These are phyloP conservation scores for Martiniozyma abietophila DNA, from an alignment of 805 yeast genomes.

Conservation along the genomic window DNA sequence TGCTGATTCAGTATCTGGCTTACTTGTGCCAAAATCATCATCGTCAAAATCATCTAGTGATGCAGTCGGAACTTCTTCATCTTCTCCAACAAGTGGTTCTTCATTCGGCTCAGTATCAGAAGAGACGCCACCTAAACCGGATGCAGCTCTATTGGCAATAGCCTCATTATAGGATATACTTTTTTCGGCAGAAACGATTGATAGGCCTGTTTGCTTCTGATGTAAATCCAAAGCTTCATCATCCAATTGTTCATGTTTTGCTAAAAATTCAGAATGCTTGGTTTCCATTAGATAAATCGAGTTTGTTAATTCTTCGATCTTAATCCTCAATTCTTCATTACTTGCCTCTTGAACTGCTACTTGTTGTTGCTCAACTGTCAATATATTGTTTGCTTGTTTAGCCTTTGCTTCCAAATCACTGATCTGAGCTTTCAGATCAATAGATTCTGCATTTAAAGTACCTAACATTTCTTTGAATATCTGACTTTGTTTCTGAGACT, in stretches of 20 bases:
- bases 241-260: slow-evolving; percentile 18
- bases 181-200: slow-evolving; percentile 26
- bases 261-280: slow-evolving; percentile 18
- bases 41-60: slow-evolving; percentile 25
- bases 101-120: not conserved
- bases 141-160: slow-evolving; percentile 21
- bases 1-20: too few species aligned
- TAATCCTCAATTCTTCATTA: slow-evolving; percentile 28
- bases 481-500: slow-evolving; percentile 59
- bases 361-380: slow-evolving; percentile 62
- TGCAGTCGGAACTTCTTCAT: slow-evolving; percentile 26
- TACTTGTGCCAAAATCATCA: slow-evolving; percentile 11
- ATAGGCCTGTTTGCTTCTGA: slow-evolving; percentile 23
- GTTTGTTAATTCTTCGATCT: slow-evolving; percentile 18
- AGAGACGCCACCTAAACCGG: slow-evolving; percentile 17
- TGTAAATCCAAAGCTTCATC: slow-evolving; percentile 36
- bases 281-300: slow-evolving; percentile 22
- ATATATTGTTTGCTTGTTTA: slow-evolving; percentile 52
- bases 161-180: slow-evolving; percentile 23
- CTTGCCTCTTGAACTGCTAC: slow-evolving; percentile 47
- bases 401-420: slow-evolving; percentile 44
- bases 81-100: slow-evolving; percentile 9
- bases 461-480: slow-evolving; percentile 62
- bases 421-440: slow-evolving; percentile 47
- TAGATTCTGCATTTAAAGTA: slow-evolving; percentile 54